Evolutionary conservation across 2,329 filamentous ascomycete genomes (phyloP).

Genomic region (Neospermospora avenae): DNA sequence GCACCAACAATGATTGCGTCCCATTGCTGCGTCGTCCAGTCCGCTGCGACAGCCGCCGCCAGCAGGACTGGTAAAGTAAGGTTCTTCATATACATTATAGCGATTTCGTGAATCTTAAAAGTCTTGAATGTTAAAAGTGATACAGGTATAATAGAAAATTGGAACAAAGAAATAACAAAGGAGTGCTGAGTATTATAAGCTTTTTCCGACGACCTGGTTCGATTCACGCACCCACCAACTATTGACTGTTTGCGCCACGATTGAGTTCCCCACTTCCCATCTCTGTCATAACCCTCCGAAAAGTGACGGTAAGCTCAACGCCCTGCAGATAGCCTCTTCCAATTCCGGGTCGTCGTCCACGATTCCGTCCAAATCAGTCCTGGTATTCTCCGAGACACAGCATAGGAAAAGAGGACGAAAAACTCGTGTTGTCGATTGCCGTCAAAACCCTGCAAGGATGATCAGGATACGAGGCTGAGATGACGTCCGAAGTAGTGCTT

Average conservation of each 20-base stretch:
- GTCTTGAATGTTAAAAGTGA: background rate
- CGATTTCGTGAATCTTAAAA: no score
- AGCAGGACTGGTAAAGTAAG: background rate
- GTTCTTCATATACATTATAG: background rate
- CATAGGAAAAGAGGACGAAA: background rate
- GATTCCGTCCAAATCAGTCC: no score
- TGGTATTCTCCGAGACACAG: background rate
- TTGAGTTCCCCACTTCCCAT: background rate
- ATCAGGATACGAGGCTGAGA: background rate
- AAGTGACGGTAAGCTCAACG: background rate
- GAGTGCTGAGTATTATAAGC: background rate
- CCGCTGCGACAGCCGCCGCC: background rate
- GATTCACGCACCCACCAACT: no score
- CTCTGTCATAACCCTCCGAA: background rate
- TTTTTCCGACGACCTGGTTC: background rate
- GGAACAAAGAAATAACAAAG: background rate
- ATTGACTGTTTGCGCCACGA: background rate
- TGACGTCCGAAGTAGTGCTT: background rate
- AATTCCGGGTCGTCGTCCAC: no score
- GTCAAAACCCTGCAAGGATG: background rate
- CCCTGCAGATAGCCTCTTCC: background rate
- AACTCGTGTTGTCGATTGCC: background rate
- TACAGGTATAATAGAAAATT: background rate
- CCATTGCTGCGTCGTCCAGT: slow-evolving; percentile 24
- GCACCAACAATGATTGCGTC: slow-evolving; percentile 46